These are phyloP conservation scores for Vigna hirtella DNA, from an alignment of 306 rosid species.

Conservation along the genomic window DNA sequence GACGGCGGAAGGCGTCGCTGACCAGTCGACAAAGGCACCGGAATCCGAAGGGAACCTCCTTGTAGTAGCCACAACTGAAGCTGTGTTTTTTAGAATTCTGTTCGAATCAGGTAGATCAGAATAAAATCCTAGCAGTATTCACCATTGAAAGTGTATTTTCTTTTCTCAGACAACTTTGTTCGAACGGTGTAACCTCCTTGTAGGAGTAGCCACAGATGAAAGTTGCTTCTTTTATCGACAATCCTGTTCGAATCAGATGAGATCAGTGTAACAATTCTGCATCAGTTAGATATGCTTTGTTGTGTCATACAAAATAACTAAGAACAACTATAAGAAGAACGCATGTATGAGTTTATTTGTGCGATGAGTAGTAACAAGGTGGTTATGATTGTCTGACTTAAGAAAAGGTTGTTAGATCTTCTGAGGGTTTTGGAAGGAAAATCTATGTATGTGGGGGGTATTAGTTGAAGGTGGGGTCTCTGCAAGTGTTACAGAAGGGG, in stretches of 20 bases:
- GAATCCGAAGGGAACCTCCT: conserved; percentile 92
- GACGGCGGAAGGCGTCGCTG: conserved; percentile 58
- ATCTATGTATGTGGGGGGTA: conserved; percentile 3
- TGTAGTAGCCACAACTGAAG: conserved; percentile 97
- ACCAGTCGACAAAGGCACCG: conserved; percentile 96
- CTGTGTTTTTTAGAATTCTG: neutral
- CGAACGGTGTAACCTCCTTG: too few species aligned
- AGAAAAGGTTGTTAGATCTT: conserved; percentile 2
- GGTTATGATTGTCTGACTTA: conserved; percentile 9
- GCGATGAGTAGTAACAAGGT: neutral
- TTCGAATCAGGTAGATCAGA: neutral
- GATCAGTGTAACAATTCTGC: too few species aligned
- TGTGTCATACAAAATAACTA: neutral
- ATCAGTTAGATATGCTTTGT: neutral
- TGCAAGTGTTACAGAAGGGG: conserved; percentile 3
- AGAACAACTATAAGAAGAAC: neutral
- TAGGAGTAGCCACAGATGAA: neutral
- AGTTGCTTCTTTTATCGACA: neutral
- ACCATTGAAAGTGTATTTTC: too few species aligned
- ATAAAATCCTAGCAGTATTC: too few species aligned
- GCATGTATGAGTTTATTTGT: neutral
- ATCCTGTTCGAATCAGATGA: too few species aligned
- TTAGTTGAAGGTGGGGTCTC: conserved; percentile 68
- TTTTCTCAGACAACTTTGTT: too few species aligned
- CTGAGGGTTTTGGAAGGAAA: conserved; percentile 4